A percentile compares a stretch with the other conserved stretches of the same genome.
Conservation (phyloP, 768 basidiomycete species). For the Lentinus tigrinus region DNA sequence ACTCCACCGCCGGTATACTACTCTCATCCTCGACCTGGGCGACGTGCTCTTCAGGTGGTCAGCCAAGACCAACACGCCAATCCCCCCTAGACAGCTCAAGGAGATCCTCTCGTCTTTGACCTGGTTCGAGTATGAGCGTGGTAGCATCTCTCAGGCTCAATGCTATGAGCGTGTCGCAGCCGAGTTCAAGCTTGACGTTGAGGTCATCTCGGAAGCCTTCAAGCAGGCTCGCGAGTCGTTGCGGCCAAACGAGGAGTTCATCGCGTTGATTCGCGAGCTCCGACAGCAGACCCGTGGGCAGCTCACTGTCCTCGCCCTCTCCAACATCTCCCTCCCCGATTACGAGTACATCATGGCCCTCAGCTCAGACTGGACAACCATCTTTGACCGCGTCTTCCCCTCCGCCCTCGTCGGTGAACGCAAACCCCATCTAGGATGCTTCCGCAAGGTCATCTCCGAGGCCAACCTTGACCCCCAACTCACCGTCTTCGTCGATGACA, state of each 20-base stretch:
- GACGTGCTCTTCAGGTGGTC: conserved; percentile 61
- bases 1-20: conserved; percentile 14
- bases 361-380: conserved; percentile 42
- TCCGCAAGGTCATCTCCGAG: conserved; percentile 44
- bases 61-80: conserved; percentile 40
- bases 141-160: conserved; percentile 42
- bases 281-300: conserved; percentile 29
- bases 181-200: conserved; percentile 32
- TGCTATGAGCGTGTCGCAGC: conserved; percentile 42
- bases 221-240: conserved; percentile 48
- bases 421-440: conserved; percentile 56
- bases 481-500: conserved; percentile 60
- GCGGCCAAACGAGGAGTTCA: conserved; percentile 42
- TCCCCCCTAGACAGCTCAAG: conserved; percentile 42
- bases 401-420: conserved; percentile 53
- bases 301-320: conserved; percentile 51
- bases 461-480: conserved; percentile 44
- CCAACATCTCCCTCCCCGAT: conserved; percentile 57
- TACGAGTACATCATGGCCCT: conserved; percentile 44
- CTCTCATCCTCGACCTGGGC: conserved; percentile 53
- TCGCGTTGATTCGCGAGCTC: conserved; percentile 46
- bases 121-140: conserved; percentile 57
- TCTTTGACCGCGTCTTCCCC: conserved; percentile 46
- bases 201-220: conserved; percentile 44
- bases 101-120: conserved; percentile 45